phyloP scores from a whole-genome alignment of 2,329 filamentous ascomycete genomes.

The Fusarium beomiforme region DNA sequence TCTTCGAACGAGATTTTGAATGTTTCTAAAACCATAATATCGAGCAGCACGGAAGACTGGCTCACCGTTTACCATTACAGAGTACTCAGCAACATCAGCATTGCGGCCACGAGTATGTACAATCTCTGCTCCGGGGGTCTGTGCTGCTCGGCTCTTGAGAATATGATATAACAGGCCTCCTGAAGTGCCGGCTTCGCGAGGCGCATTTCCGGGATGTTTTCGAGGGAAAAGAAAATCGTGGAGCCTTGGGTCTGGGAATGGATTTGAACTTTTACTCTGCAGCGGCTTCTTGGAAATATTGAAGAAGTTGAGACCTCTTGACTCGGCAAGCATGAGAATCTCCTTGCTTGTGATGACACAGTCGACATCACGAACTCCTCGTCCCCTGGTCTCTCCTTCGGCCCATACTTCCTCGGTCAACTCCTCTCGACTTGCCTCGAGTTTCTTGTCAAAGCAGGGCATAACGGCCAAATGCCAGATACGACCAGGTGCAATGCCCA shows the following conservation, averaged over 20 bases:
- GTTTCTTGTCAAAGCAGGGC: slow-evolving; percentile 99
- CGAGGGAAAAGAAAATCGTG: slow-evolving; percentile 78
- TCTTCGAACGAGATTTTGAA: slow-evolving; percentile 95
- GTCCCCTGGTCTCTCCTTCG: slow-evolving; percentile 56
- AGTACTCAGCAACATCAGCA: slow-evolving; percentile 88
- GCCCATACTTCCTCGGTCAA: slow-evolving; percentile 84
- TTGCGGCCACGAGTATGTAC: slow-evolving; percentile 82
- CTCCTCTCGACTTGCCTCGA: slow-evolving; percentile 93
- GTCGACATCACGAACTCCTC: slow-evolving; percentile 86
- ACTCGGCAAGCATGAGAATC: slow-evolving; percentile 86
- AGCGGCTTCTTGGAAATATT: slow-evolving; percentile 70
- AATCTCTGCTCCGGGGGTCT: slow-evolving; percentile 77
- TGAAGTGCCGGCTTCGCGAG: slow-evolving; percentile 76
- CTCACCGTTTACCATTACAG: slow-evolving; percentile 67
- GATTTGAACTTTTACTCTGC: slow-evolving; percentile 51
- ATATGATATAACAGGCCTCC: slow-evolving; percentile 91
- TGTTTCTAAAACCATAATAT: slow-evolving; percentile 98
- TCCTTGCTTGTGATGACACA: slow-evolving; percentile 98
- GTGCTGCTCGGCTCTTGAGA: slow-evolving; percentile 76
- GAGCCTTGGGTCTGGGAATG: slow-evolving; percentile 79
- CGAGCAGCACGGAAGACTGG: slow-evolving; percentile 82
- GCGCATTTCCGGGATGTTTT: slow-evolving; percentile 54
- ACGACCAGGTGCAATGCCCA: slow-evolving; percentile 77
- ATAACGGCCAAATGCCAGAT: slow-evolving; percentile 97
- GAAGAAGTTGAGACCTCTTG: slow-evolving; percentile 81